A percentile compares a stretch with the other conserved stretches of the same genome.
Conservation (phyloP, 768 basidiomycete species). For the Kwoniella newhampshirensis region DNA sequence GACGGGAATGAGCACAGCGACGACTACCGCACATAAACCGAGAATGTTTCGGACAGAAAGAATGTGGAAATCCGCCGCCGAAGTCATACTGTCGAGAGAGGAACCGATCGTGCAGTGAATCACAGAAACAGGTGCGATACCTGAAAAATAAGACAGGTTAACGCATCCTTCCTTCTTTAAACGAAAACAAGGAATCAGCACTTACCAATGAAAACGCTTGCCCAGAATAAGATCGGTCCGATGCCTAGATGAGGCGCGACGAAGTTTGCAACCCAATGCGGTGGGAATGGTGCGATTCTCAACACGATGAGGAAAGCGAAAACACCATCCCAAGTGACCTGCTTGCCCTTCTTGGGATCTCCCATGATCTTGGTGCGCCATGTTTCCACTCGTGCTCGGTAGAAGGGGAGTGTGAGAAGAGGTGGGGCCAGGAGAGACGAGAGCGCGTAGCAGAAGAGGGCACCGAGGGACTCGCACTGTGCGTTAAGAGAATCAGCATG, state of each 20-base stretch:
- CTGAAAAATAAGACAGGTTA: constrained; percentile 15
- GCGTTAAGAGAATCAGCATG: background rate
- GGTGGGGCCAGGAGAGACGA: constrained; percentile 91
- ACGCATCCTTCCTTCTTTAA: background rate
- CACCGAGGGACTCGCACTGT: constrained; percentile 81
- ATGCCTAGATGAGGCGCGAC: constrained; percentile 91
- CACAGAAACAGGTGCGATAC: constrained; percentile 79
- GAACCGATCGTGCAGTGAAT: constrained; percentile 95
- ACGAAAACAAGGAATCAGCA: background rate
- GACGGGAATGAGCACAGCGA: constrained; percentile 91
- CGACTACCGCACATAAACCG: constrained; percentile 75
- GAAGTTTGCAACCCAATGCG: constrained; percentile 92
- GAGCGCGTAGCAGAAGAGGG: constrained; percentile 86
- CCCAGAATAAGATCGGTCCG: constrained; percentile 79
- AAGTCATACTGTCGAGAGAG: constrained; percentile 90
- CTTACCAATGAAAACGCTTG: constrained; percentile 72
- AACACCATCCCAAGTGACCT: constrained; percentile 56
- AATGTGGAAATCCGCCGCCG: constrained; percentile 86
- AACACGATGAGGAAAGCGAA: constrained; percentile 92
- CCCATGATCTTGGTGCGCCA: constrained; percentile 76
- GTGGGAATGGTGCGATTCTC: constrained; percentile 82
- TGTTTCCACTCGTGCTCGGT: constrained; percentile 75
- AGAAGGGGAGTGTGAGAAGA: constrained; percentile 78
- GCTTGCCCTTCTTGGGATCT: constrained; percentile 66
- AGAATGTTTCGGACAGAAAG: constrained; percentile 90